Percentiles rank a stretch among this genome's conserved stretches.
Conservation (phyloP, 208 protist species). For the Wallacemonas sp. region DNA sequence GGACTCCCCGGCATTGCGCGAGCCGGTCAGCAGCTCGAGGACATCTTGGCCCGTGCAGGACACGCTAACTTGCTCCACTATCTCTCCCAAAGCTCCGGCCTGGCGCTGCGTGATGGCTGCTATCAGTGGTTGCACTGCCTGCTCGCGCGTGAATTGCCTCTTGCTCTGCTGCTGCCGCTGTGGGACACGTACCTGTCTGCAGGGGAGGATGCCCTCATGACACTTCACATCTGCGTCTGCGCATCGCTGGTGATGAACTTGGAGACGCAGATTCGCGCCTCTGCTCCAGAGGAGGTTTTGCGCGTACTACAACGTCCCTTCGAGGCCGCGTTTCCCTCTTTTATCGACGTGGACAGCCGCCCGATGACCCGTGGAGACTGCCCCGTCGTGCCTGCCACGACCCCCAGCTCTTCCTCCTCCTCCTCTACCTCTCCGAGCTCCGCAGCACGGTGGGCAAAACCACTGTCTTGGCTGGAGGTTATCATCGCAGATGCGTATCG, state of each 20-base stretch:
- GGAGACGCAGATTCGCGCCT: constrained; percentile 22
- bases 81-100: constrained; percentile 24
- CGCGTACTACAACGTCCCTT: constrained; percentile 39
- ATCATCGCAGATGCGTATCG: constrained; percentile 61
- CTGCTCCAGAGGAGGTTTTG: constrained; percentile 36
- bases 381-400: too few species aligned
- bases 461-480: constrained; percentile 49
- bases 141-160: constrained; percentile 84
- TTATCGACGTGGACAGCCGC: too few species aligned
- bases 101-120: constrained; percentile 78
- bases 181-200: constrained; percentile 91
- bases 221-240: constrained; percentile 91
- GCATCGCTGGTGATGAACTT: constrained; percentile 62
- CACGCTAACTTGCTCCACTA: constrained; percentile 20
- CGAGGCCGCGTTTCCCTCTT: neutral
- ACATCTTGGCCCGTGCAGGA: constrained; percentile 24
- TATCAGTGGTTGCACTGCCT: constrained; percentile 94
- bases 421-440: too few species aligned
- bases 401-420: too few species aligned
- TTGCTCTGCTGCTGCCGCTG: constrained; percentile 73
- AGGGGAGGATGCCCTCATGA: constrained; percentile 38
- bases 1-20: constrained; percentile 86
- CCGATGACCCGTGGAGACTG: too few species aligned
- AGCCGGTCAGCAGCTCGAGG: constrained; percentile 65
- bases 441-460: neutral